phyloP scores from a whole-genome alignment of 495 filamentous ascomycete species.

The Podospora sp. region DNA sequence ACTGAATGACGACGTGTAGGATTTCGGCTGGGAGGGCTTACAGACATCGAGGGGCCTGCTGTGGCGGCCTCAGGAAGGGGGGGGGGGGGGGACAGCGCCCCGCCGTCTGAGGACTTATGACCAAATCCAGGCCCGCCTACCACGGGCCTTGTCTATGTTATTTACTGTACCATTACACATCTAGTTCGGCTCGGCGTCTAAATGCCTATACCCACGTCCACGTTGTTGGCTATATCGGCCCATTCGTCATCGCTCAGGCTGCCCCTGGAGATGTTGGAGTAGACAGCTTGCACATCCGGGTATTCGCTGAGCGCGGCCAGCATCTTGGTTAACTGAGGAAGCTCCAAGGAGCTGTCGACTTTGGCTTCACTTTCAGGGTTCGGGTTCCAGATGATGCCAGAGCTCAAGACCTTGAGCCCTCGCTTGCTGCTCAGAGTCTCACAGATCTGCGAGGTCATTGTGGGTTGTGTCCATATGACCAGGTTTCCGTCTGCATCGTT shows the following conservation, averaged over 20 bases:
- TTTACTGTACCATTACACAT: not conserved
- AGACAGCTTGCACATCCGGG: constrained; percentile 68
- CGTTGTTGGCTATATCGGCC: constrained; percentile 52
- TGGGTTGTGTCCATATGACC: constrained; percentile 74
- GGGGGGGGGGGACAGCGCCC: not conserved
- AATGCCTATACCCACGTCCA: constrained; percentile 27
- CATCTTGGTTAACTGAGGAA: constrained; percentile 56
- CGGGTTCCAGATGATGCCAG: constrained; percentile 83
- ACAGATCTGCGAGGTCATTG: constrained; percentile 64
- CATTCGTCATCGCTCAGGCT: constrained; percentile 49
- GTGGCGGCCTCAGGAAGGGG: not conserved
- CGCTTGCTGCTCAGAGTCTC: constrained; percentile 60
- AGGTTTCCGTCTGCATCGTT: constrained; percentile 70
- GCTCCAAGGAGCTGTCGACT: constrained; percentile 52
- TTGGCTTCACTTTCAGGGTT: constrained; percentile 75
- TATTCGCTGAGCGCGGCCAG: constrained; percentile 59
- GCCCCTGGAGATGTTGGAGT: constrained; percentile 59
- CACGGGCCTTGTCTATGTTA: not conserved
- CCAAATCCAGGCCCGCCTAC: not conserved
- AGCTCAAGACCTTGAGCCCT: constrained; percentile 64
- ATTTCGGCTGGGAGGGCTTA: not conserved
- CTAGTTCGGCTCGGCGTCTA: constrained; percentile 26
- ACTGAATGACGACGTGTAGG: not conserved
- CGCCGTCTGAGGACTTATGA: not conserved
- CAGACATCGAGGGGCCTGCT: not conserved